phyloP scores from a whole-genome alignment of 2,329 filamentous ascomycete species.

The Amylocarpus encephaloides region DNA sequence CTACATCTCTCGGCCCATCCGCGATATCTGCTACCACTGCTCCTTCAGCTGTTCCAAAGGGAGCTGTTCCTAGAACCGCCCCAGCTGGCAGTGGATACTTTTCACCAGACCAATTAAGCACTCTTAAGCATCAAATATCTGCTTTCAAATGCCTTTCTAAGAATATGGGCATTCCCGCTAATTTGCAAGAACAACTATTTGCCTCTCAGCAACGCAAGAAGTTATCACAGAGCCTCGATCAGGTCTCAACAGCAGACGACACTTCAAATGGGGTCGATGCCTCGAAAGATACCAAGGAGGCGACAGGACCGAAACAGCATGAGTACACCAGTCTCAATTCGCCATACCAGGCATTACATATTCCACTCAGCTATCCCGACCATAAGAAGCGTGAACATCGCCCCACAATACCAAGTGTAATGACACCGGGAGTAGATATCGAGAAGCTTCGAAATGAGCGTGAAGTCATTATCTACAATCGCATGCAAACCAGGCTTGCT shows the following conservation, averaged over 20 bases:
- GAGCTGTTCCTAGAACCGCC: constrained; percentile 26
- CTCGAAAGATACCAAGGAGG: constrained; percentile 31
- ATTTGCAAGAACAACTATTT: constrained; percentile 79
- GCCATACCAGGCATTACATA: constrained; percentile 47
- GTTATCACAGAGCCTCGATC: constrained; percentile 17
- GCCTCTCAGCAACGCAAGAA: constrained; percentile 60
- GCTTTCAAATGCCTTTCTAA: constrained; percentile 88
- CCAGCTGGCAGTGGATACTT: constrained; percentile 51
- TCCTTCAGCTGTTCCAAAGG: constrained; percentile 16
- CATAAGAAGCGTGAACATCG: constrained; percentile 72
- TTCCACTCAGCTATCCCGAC: constrained; percentile 69
- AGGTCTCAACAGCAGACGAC: constrained; percentile 21
- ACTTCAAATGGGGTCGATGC: constrained; percentile 33
- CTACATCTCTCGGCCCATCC: constrained; percentile 28
- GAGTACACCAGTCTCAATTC: constrained; percentile 55
- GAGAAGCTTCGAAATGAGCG: constrained; percentile 81
- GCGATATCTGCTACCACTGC: constrained; percentile 22
- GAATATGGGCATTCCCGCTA: constrained; percentile 72
- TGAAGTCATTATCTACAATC: constrained; percentile 83
- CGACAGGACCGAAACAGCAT: constrained; percentile 41
- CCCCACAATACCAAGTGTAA: constrained; percentile 76
- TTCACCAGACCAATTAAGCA: constrained; percentile 68
- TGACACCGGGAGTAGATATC: constrained; percentile 82
- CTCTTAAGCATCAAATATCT: constrained; percentile 78
- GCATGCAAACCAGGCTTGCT: constrained; percentile 75